Conservation (phyloP, 2,329 filamentous ascomycete genomes). For the Alternaria sp. region DNA sequence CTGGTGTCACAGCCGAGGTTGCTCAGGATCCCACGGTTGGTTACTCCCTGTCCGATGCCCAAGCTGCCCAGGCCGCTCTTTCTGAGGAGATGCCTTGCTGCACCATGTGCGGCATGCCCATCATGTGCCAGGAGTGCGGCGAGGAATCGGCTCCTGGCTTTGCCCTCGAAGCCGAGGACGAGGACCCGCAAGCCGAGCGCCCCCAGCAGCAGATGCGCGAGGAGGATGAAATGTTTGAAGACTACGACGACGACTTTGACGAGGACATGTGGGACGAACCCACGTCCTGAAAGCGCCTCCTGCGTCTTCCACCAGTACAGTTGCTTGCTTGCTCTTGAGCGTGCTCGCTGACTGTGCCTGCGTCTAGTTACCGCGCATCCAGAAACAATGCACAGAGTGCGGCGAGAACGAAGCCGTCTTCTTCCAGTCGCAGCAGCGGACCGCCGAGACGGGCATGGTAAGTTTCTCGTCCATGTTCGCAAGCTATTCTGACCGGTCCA, state of each 20-base stretch:
- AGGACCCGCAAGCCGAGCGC: constrained; percentile 30
- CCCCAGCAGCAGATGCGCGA: constrained; percentile 24
- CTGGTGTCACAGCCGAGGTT: constrained; percentile 96
- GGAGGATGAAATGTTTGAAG: constrained; percentile 17
- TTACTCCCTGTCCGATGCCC: constrained; percentile 53
- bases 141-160: constrained; percentile 53
- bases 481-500: constrained; percentile 33
- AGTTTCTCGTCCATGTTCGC: not conserved
- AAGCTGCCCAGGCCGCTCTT: constrained; percentile 34
- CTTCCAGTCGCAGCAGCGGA: constrained; percentile 98
- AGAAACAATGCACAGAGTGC: constrained; percentile 85
- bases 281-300: constrained; percentile 35
- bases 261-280: constrained; percentile 40
- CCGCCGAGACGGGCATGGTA: constrained; percentile 97
- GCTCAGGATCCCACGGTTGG: constrained; percentile 98
- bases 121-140: constrained; percentile 62
- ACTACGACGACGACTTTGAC: constrained; percentile 32
- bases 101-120: constrained; percentile 64
- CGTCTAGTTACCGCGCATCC: constrained; percentile 85
- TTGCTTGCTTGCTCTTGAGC: constrained; percentile 47
- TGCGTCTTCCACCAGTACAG: constrained; percentile 29
- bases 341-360: constrained; percentile 46
- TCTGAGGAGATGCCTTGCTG: constrained; percentile 56
- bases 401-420: constrained; percentile 90
- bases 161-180: constrained; percentile 53